Evolutionary conservation across 768 basidiomycete species (phyloP), one percentile per base, ranked within the genome.

Genomic region (Termitomyces sp.): DNA sequence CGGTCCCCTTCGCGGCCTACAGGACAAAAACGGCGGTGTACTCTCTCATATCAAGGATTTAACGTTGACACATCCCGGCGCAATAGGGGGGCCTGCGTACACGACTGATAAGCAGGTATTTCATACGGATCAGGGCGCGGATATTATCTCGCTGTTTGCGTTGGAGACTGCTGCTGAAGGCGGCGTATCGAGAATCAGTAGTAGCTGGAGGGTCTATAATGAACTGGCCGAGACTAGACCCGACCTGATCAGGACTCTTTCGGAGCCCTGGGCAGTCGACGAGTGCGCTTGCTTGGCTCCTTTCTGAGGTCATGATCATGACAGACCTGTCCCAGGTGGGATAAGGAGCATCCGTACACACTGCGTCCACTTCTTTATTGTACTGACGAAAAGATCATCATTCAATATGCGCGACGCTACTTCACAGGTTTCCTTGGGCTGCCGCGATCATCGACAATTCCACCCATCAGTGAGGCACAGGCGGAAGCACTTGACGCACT

Each of bases 381-480:
- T 48, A 64, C 72, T 28, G 71, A 77, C 55, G 65, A 64, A 1
- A 73, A 70, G 47, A 63, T 75, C 43, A 73, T 79, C 52, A 72
- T 78, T 47, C 78, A 79, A 59, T 78, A 79, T 54, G 73, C 77
- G 17, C 72, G 78, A 5, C 71, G 76, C 7, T 72, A 71, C 46
- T 76, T 78, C 58, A 78, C 76, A 0, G 76, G 77, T 14, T 63
- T 61, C 45, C 56, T 61, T 14, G 62, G 60, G 14, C 46, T 79
- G 66, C 60, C 68, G 63, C 16, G 59, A 54, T 45, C 76, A 69
- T 56, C 59, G 58, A 30, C 70, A 52, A 78, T 79, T 49, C 77
- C 77, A n/a, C 76, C 76, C 0, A 76, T 79, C 55, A 72, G 74
- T 1, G 77, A 79, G 53, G 76, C 76, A 7, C 77, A 79, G 55